Conservation (phyloP, 202 grass and related monocot genomes). For the Eragrostis tef region DNA sequence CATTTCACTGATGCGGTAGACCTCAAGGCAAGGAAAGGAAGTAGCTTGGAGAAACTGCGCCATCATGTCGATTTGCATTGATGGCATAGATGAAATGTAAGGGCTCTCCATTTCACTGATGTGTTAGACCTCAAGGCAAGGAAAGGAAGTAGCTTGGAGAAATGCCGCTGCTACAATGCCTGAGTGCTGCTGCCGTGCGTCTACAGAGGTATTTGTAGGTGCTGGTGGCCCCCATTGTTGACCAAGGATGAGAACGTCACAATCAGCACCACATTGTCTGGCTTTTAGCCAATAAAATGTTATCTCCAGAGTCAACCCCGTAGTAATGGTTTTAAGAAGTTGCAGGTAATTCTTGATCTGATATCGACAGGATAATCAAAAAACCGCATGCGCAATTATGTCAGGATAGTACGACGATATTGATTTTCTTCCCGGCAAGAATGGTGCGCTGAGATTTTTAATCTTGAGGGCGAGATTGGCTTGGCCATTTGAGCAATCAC, state of each 20-base stretch:
- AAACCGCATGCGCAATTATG: conserved; percentile 58
- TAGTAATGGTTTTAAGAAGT: conserved; percentile 46
- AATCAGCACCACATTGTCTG: conserved; percentile 49
- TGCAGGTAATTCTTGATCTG: conserved; percentile 56
- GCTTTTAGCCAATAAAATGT: conserved; percentile 22
- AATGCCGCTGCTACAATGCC: conserved; percentile 23
- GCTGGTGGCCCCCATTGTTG: conserved; percentile 48
- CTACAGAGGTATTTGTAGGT: conserved; percentile 59
- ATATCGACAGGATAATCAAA: conserved; percentile 56
- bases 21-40: conserved; percentile 17
- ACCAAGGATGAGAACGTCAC: conserved; percentile 34
- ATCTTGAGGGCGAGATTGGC: conserved; percentile 36
- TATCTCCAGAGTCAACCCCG: conserved; percentile 54
- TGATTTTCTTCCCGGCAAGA: conserved; percentile 48
- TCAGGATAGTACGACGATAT: conserved; percentile 29
- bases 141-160: conserved; percentile 18
- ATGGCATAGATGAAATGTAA: conserved; percentile 34
- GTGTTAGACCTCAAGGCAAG: conserved; percentile 19
- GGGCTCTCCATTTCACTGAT: conserved; percentile 40
- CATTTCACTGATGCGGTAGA: conserved; percentile 23
- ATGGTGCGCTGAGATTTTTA: conserved; percentile 46
- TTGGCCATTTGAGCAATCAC: conserved; percentile 53
- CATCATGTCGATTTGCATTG: conserved; percentile 40
- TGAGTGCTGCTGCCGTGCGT: conserved; percentile 41
- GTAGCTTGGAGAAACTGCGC: conserved; percentile 42